Evolutionary conservation across 2,329 filamentous ascomycete genomes (phyloP), one percentile per base, ranked within the genome.

Genomic region (Fusarium scirpi): DNA sequence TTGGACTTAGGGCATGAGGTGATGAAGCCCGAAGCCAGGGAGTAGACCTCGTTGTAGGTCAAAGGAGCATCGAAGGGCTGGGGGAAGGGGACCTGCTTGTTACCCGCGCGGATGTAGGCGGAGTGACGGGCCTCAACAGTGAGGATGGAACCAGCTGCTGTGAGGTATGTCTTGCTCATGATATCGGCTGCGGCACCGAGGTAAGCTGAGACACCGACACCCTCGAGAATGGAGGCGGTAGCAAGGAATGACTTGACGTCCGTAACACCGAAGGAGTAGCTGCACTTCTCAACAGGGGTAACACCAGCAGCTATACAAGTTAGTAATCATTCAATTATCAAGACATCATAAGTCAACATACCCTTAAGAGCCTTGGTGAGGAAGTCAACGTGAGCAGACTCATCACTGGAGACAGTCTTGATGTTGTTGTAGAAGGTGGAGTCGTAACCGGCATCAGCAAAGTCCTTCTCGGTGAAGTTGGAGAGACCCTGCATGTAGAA

Each of bases 11-110:
- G 88, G 78, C 89, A 91, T 78, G 44, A 30, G 7, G 78, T 82
- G 77, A 92, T 90, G 79, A 91, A 91, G 58, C 82, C 81, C 0
- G 88, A 83, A 1, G 90, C 89, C n/a, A 92, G 84, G 5, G 89
- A 89, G 82, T 85, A 90, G 49, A 92, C 88, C 72, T 85, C 80
- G 77, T 90, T 85, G 74, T 86, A 83, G 69, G 80, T 78, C 40
- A 91, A 82, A 0, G 89, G 87, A 25, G 85, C 83, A 68, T 91
- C 90, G 68, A 90, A 90, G 10, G 89, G 79, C 69, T 87, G 83
- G 1, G 89, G 81, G 74, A 88, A 89, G 4, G 89, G 87, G 7
- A 78, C 77, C 72, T 87, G 76, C 51, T 81, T 78, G 20, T 85
- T 78, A 12, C 80, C 80, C 30, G 81, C 78, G 55, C 90, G 87